phyloP scores from a whole-genome alignment of 331 rosid species.

The Malus hybrid region DNA sequence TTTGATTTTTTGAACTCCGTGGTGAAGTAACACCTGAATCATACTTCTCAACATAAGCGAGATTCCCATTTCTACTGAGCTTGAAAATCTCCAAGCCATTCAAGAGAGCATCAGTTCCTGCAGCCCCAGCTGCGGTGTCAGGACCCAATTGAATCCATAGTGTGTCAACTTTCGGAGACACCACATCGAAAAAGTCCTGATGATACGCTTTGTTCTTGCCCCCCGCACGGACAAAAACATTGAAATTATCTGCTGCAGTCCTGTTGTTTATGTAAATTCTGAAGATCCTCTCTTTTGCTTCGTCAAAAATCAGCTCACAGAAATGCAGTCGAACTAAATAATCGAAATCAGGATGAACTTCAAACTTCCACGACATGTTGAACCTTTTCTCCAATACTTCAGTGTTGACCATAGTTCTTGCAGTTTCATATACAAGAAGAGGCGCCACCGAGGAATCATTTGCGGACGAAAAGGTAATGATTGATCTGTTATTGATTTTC shows the following conservation, averaged over 20 bases:
- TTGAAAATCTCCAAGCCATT: conserved; percentile 89
- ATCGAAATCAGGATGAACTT: conserved; percentile 81
- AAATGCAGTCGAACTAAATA: conserved; percentile 78
- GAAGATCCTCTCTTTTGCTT: conserved; percentile 65
- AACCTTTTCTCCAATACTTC: conserved; percentile 75
- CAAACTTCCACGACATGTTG: conserved; percentile 96
- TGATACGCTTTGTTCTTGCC: conserved; percentile 84
- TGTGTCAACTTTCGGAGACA: conserved; percentile 42
- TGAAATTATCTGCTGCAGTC: conserved; percentile 71
- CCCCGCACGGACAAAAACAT: conserved; percentile 59
- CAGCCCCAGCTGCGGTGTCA: conserved; percentile 64
- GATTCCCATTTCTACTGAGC: conserved; percentile 75
- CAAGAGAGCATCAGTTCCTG: conserved; percentile 89
- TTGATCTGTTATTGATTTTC: conserved; percentile 47
- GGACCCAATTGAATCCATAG: conserved; percentile 96
- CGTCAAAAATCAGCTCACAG: conserved; percentile 65
- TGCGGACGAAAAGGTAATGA: conserved; percentile 55
- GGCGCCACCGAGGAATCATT: conserved; percentile 79
- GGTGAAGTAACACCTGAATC: conserved; percentile 24
- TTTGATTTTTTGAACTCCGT: conserved; percentile 30
- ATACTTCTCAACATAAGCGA: conserved; percentile 50
- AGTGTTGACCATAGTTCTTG: conserved; percentile 67
- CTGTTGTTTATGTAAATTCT: conserved; percentile 81
- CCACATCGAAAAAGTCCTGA: conserved; percentile 62
- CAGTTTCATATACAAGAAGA: conserved; percentile 75